Conservation (phyloP, 805 yeast species). For the Tetrapisispora fleetii region DNA sequence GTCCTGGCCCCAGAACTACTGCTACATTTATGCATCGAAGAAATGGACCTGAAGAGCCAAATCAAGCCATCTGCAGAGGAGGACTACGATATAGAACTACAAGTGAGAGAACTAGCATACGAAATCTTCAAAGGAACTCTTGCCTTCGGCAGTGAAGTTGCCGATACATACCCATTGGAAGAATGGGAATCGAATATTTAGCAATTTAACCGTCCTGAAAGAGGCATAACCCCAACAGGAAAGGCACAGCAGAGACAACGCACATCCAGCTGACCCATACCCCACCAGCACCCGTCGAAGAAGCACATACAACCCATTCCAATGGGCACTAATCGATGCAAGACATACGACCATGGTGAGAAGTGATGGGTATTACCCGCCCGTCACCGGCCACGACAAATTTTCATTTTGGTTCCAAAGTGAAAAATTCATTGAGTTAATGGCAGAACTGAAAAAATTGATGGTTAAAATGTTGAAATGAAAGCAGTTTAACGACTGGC, state of each 20-base stretch:
- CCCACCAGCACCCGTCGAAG: too few species aligned
- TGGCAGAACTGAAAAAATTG: too few species aligned
- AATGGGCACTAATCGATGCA: too few species aligned
- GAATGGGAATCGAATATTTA: conserved; percentile 15
- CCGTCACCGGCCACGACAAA: not conserved
- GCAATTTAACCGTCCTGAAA: too few species aligned
- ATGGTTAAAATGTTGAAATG: not conserved
- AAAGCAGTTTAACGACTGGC: too few species aligned
- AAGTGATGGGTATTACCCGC: not conserved
- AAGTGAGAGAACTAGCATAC: conserved; percentile 36
- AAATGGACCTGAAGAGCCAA: conserved; percentile 24
- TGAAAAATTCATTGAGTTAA: not conserved
- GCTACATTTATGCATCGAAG: conserved; percentile 40
- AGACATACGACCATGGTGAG: too few species aligned
- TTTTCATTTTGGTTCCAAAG: not conserved
- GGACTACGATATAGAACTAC: not conserved
- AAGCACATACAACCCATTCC: too few species aligned
- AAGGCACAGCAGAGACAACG: too few species aligned
- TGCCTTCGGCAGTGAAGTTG: conserved; percentile 36
- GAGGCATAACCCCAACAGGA: too few species aligned
- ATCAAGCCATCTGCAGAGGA: not conserved
- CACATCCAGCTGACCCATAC: too few species aligned
- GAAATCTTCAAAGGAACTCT: conserved; percentile 37
- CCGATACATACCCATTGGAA: conserved; percentile 24
- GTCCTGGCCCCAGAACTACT: conserved; percentile 58